Conservation (phyloP, 1,284 basidiomycete species). For the Cystobasidium sp. region DNA sequence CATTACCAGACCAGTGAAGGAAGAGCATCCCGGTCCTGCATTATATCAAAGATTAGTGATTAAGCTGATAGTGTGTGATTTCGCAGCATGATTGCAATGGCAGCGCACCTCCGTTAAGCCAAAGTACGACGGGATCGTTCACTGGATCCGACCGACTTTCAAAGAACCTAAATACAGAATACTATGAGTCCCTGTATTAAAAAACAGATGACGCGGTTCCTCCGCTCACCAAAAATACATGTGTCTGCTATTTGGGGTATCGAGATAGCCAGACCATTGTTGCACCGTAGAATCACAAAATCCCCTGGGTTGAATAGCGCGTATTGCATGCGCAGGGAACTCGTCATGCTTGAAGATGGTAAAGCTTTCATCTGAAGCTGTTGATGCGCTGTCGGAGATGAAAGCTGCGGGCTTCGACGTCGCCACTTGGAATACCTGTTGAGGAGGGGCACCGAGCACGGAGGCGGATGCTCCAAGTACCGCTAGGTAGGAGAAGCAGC, state of each 20-base stretch:
- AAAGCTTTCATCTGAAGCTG: constrained; percentile 7
- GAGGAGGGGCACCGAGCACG: constrained; percentile 20
- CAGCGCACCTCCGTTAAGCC: constrained; percentile 56
- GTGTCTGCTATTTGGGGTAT: constrained; percentile 56
- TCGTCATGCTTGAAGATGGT: constrained; percentile 28
- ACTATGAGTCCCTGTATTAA: not conserved
- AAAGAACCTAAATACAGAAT: constrained; percentile 55
- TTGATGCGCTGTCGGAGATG: not conserved
- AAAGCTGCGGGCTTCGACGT: not conserved
- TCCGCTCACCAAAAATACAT: constrained; percentile 53
- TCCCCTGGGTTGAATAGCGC: constrained; percentile 44
- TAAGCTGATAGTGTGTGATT: not conserved
- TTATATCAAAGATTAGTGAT: too few relatives aligned
- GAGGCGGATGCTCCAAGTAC: not conserved
- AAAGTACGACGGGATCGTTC: constrained; percentile 58
- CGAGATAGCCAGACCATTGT: constrained; percentile 57
- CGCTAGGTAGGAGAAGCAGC: not conserved
- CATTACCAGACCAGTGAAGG: constrained; percentile 61
- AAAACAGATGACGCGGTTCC: too few relatives aligned
- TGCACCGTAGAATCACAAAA: constrained; percentile 57
- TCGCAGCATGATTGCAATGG: not conserved
- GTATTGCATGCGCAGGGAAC: constrained; percentile 28
- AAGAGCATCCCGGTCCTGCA: constrained; percentile 57
- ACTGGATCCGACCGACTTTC: constrained; percentile 56
- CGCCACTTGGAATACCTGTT: constrained; percentile 15